phyloP scores from a whole-genome alignment of 2,329 filamentous ascomycete species.

The Nakataea oryzae region DNA sequence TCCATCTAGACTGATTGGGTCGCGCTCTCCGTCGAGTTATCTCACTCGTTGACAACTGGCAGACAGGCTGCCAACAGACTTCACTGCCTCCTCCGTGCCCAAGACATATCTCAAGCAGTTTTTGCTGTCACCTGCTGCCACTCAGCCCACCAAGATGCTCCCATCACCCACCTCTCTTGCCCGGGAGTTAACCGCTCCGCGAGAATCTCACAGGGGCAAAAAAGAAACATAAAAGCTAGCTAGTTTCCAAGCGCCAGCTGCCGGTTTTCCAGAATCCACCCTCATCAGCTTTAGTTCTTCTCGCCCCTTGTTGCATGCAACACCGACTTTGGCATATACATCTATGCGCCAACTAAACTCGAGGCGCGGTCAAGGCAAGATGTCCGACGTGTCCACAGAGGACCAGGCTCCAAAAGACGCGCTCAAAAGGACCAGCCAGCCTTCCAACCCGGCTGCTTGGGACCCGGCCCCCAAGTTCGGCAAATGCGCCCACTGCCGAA shows the following conservation, averaged over 20 bases:
- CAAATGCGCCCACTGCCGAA: background rate
- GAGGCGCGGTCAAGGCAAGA: background rate
- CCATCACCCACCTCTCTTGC: background rate
- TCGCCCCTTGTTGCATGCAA: no score
- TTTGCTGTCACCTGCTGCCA: background rate
- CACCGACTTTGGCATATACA: background rate
- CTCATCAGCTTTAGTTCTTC: background rate
- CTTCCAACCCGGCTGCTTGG: no score
- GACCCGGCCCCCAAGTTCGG: background rate
- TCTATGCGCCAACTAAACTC: background rate
- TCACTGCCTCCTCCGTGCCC: background rate
- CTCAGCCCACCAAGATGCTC: background rate
- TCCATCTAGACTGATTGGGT: no score
- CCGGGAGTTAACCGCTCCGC: background rate
- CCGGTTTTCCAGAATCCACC: background rate
- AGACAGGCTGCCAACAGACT: background rate
- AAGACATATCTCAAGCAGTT: no score
- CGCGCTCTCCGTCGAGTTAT: no score
- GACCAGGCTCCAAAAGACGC: no score
- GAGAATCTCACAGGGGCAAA: no score
- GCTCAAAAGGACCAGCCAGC: no score
- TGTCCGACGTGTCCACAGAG: no score
- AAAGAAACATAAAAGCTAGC: background rate
- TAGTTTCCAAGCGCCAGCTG: background rate
- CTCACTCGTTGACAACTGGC: no score